Conservation (phyloP, 306 rosid genomes). For the Hippophae gyantsensis region DNA sequence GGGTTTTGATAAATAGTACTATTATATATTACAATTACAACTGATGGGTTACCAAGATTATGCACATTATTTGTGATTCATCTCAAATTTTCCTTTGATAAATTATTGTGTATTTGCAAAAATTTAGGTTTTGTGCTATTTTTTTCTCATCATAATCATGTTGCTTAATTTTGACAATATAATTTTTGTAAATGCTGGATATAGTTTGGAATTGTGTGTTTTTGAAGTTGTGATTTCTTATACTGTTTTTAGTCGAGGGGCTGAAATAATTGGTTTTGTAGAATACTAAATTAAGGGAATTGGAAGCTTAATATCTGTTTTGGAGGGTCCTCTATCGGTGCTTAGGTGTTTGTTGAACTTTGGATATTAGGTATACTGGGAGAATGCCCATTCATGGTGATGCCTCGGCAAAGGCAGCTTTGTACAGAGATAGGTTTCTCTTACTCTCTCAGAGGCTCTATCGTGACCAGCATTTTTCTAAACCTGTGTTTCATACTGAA, state of each 20-base stretch:
- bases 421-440: constrained; percentile 71
- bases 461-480: constrained; percentile 73
- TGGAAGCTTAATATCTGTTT: not conserved
- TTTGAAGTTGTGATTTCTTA: not conserved
- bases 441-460: constrained; percentile 73
- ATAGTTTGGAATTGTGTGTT: not conserved
- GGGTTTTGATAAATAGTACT: no score
- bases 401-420: constrained; percentile 55
- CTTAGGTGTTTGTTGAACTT: constrained; percentile 8
- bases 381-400: constrained; percentile 67
- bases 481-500: constrained; percentile 66
- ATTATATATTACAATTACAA: no score
- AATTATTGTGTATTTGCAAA: not conserved
- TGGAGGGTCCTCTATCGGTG: not conserved
- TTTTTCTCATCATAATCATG: not conserved
- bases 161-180: not conserved
- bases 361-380: constrained; percentile 43
- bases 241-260: not conserved
- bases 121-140: not conserved
- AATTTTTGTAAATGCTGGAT: not conserved
- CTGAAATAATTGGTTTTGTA: not conserved
- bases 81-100: no score
- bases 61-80: no score
- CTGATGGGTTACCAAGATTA: no score
- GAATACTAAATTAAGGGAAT: not conserved